phyloP scores from a whole-genome alignment of 2,329 filamentous ascomycete species.

The Tolypocladium cylindrosporum region DNA sequence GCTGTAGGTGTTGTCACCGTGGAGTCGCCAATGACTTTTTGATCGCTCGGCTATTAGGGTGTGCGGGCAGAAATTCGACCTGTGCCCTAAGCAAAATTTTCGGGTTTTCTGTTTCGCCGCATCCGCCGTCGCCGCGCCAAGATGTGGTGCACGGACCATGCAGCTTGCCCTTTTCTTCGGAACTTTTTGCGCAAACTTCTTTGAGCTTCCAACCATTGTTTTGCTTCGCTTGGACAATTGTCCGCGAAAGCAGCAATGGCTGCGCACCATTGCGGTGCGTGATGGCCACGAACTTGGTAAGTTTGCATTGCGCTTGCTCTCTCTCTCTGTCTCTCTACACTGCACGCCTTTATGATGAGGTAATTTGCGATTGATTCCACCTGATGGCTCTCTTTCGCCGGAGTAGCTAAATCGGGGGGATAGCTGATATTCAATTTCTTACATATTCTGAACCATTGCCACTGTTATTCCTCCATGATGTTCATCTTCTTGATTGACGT shows the following conservation, averaged over 20 bases:
- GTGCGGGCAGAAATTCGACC: slow-evolving; percentile 29
- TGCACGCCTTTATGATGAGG: slow-evolving; percentile 60
- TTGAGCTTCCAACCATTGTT: not conserved
- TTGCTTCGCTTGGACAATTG: not conserved
- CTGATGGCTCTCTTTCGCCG: slow-evolving; percentile 80
- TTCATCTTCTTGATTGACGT: not conserved
- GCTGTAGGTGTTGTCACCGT: slow-evolving; percentile 24
- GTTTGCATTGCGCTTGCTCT: slow-evolving; percentile 4
- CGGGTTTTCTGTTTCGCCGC: slow-evolving; percentile 20
- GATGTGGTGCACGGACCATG: slow-evolving; percentile 6
- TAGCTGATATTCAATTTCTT: slow-evolving; percentile 90
- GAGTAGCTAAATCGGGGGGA: slow-evolving; percentile 70
- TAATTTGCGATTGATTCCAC: slow-evolving; percentile 97
- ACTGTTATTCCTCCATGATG: slow-evolving; percentile 7
- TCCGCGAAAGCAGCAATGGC: not conserved
- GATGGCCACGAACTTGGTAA: slow-evolving; percentile 16
- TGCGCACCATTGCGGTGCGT: not conserved
- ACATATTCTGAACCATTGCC: slow-evolving; percentile 79
- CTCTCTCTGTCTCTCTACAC: slow-evolving; percentile 4
- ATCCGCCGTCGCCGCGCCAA: not conserved
- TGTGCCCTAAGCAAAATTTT: slow-evolving; percentile 30
- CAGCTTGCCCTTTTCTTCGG: slow-evolving; percentile 1
- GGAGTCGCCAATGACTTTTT: slow-evolving; percentile 31
- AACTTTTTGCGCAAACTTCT: not conserved
- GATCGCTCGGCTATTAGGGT: slow-evolving; percentile 26